Conservation (phyloP, 2,329 filamentous ascomycete genomes). For the Colletotrichum tamarilloi region DNA sequence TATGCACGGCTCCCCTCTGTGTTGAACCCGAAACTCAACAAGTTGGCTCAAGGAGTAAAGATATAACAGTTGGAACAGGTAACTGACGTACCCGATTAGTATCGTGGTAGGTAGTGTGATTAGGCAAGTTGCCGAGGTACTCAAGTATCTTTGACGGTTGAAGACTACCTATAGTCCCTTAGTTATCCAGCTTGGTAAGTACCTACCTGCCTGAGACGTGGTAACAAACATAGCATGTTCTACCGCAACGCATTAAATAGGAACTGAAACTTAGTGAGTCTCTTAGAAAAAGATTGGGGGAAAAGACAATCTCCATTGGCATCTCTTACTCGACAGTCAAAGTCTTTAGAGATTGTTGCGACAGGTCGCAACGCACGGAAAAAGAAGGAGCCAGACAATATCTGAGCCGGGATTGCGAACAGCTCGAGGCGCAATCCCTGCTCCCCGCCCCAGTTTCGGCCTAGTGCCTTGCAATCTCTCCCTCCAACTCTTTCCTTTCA, state of each 20-base stretch:
- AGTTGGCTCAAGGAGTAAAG: not conserved
- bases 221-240: not conserved
- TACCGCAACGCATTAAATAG: not conserved
- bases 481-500: slow-evolving; percentile 30
- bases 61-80: not conserved
- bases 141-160: not conserved
- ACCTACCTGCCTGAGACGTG: not conserved
- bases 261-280: not conserved
- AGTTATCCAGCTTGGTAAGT: not conserved
- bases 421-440: slow-evolving; percentile 19
- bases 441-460: slow-evolving; percentile 19
- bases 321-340: not conserved
- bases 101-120: not conserved
- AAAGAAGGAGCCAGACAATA: not conserved
- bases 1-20: not conserved
- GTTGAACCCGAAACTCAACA: not conserved
- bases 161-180: not conserved
- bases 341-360: not conserved
- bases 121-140: no score
- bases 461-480: slow-evolving; percentile 34
- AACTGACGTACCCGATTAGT: not conserved
- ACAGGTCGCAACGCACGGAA: not conserved
- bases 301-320: not conserved
- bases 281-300: not conserved
- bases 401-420: not conserved